Conservation (phyloP, 2,329 filamentous ascomycete species). For the Aspergillus awamori region DNA sequence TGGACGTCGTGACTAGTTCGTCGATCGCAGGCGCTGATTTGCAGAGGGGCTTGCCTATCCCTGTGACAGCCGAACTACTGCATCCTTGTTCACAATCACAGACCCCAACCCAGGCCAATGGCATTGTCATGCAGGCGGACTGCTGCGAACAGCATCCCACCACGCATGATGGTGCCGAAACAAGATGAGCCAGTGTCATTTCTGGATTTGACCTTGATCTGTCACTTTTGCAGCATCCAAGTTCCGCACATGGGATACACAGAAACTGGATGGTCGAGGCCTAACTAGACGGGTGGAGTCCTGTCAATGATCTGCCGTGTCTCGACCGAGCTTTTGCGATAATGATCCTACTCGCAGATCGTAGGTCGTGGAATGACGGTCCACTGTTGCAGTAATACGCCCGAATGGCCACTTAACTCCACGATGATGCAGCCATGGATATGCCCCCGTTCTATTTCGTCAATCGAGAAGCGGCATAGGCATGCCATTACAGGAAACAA, state of each 20-base stretch:
- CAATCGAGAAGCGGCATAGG: neutral
- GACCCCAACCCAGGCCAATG: neutral
- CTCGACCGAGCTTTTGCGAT: neutral
- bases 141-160: constrained; percentile 3
- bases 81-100: constrained; percentile 4
- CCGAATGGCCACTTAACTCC: neutral
- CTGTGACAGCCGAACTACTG: constrained; percentile 9
- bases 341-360: neutral
- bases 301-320: neutral
- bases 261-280: neutral
- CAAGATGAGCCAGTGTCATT: constrained; percentile 3
- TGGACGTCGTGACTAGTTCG: neutral
- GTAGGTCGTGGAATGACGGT: neutral
- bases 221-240: neutral
- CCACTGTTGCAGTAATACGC: neutral
- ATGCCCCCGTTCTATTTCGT: neutral
- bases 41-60: neutral
- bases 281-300: neutral
- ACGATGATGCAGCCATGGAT: constrained; percentile 1
- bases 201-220: neutral
- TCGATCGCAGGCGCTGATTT: neutral
- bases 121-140: constrained; percentile 10
- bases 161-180: neutral
- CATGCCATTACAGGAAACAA: neutral
- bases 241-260: neutral